Conservation (phyloP, 108 stramenopile species). For the Cylindrotheca closterium region DNA sequence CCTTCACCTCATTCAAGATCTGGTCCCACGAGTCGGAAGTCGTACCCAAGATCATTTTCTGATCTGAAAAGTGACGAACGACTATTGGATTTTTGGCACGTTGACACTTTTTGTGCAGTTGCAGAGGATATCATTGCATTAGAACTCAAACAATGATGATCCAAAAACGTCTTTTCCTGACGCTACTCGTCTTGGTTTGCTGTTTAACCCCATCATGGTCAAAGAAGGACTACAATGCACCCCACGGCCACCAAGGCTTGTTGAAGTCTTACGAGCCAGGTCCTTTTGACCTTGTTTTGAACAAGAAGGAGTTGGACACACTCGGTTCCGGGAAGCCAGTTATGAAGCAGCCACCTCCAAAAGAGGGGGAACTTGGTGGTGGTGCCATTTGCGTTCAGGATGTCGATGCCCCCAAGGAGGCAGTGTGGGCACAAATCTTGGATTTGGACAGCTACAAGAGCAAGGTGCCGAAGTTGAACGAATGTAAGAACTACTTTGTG, state of each 20-base stretch:
- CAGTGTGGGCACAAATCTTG: slow-evolving; percentile 75
- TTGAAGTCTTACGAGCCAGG: slow-evolving; percentile 51
- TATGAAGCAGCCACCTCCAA: slow-evolving; percentile 54
- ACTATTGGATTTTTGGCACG: no score
- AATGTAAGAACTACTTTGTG: slow-evolving; percentile 60
- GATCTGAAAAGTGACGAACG: no score
- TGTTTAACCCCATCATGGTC: slow-evolving; percentile 1
- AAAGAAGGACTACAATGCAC: slow-evolving; percentile 36
- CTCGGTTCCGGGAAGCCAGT: slow-evolving; percentile 49
- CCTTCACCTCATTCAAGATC: no score
- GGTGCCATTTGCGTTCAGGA: slow-evolving; percentile 75
- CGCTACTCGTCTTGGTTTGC: neutral
- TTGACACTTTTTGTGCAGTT: no score
- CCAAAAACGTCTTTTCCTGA: no score
- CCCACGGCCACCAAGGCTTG: slow-evolving; percentile 46
- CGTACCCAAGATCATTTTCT: no score
- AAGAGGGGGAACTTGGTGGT: slow-evolving; percentile 28
- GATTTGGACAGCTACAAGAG: slow-evolving; percentile 54
- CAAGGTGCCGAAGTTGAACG: slow-evolving; percentile 67
- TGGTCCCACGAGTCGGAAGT: no score
- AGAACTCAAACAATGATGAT: no score
- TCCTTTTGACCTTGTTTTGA: slow-evolving; percentile 43
- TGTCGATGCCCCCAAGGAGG: slow-evolving; percentile 60
- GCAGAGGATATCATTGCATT: no score
- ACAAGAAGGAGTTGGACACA: slow-evolving; percentile 31